Percentiles rank a stretch among this genome's conserved stretches.
Conservation (phyloP, 805 yeast species). For the Tanozyma kutaoensis region DNA sequence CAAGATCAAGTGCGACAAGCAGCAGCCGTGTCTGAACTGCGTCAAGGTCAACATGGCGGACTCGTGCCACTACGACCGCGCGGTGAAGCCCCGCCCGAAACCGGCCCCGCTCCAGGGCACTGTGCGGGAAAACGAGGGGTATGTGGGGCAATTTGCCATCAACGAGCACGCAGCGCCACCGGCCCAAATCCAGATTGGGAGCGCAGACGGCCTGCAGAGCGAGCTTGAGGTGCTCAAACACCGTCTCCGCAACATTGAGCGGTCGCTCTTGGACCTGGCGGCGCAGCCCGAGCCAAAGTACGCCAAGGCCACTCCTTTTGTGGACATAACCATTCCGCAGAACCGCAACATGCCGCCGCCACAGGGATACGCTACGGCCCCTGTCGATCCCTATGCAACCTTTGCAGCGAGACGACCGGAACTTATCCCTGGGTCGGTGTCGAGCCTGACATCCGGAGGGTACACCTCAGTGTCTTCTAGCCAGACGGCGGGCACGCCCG, state of each 20-base stretch:
- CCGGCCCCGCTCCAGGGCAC: neutral
- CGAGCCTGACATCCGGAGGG: neutral
- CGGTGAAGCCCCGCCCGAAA: too few relatives aligned
- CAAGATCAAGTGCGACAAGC: slow-evolving; percentile 20
- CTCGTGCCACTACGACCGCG: slow-evolving; percentile 10
- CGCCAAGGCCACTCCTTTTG: slow-evolving; percentile 1
- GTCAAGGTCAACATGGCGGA: slow-evolving; percentile 7
- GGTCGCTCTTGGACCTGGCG: slow-evolving; percentile 2
- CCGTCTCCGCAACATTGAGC: slow-evolving; percentile 6
- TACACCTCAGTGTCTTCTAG: neutral
- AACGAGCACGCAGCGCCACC: neutral
- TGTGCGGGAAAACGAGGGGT: neutral
- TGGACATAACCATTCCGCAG: too few relatives aligned
- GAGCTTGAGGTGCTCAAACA: slow-evolving; percentile 7
- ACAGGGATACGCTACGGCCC: neutral
- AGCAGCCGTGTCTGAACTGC: slow-evolving; percentile 14
- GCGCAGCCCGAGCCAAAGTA: slow-evolving; percentile 2
- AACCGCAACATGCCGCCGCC: slow-evolving; percentile 1
- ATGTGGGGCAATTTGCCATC: neutral
- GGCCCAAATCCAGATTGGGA: neutral
- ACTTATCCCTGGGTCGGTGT: neutral
- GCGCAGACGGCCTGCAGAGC: slow-evolving; percentile 1
- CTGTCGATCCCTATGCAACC: neutral
- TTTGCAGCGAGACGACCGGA: neutral
- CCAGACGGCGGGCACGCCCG: neutral